Base-by-base conservation (phyloP, 176 grass and related monocot genomes). In the Panicum miliaceum region DNA sequence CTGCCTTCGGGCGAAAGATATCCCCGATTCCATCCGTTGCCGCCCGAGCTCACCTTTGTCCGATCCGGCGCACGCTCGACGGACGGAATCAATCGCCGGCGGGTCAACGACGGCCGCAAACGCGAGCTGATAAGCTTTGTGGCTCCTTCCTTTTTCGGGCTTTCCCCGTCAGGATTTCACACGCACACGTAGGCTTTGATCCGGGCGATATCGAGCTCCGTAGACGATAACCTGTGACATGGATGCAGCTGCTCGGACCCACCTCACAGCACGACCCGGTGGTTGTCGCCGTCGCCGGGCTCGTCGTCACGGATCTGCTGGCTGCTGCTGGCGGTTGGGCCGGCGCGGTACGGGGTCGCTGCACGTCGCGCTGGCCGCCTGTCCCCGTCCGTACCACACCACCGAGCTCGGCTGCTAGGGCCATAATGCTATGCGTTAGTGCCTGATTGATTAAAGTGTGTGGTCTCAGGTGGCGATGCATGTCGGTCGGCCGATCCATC, bases 1-100 rank as follows among this genome's bases (percentile, higher is more conserved):
- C n/a, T n/a, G 34, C 37, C 78, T 53, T 54, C 7, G 15, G 12
- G 41, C 8, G 5, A 68, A 66, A 75, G 68, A 47, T 34, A 75
- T 60, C 18, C 78, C 29, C 13, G 7, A 0, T 6, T 15, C 22
- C 7, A 9, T 15, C 12, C 53, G 25, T 71, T 71, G 41, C 54
- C 35, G 35, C 8, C 35, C 53, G 47, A 29, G 16, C 36, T 76
- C 62, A 67, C 12, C n/a, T 19, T 57, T 59, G 38, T 37, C 32
- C 13, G 70, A 26, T 37, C 32, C 13, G 70, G 50, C 61, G 46
- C 78, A 46, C 60, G 20, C 50, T 87, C 71, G 71, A 76, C 78
- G 62, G 85, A 87, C 57, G 45, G 66, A 29, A 71, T 79, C 75
- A 12, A 54, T 79, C 53, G 29, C 18, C 76, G 7, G 2, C 56